Conservation (phyloP, 306 rosid species). For the Vigna reflexopilosa region DNA sequence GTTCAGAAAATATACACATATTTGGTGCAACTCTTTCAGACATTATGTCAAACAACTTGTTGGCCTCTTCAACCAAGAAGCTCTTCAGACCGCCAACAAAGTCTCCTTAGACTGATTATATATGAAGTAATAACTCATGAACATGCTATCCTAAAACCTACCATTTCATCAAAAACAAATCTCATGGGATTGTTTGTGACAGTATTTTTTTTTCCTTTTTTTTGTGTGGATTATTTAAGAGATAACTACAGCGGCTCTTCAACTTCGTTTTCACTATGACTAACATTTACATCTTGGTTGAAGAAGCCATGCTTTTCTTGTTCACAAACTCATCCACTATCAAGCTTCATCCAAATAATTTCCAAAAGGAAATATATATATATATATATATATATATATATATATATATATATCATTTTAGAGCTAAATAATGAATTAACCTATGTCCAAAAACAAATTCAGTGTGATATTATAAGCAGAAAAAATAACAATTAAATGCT, state of each 20-base stretch:
- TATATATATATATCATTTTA: neutral
- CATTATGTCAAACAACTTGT: slow-evolving; percentile 59
- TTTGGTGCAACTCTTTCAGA: slow-evolving; percentile 43
- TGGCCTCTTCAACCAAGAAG: slow-evolving; percentile 53
- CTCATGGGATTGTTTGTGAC: slow-evolving; percentile 59
- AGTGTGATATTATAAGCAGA: neutral
- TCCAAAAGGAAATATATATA: neutral
- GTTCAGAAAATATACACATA: neutral
- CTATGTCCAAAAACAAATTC: neutral
- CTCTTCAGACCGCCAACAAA: slow-evolving; percentile 57
- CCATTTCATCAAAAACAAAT: slow-evolving; percentile 62
- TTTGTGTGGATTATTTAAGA: neutral
- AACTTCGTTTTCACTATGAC: neutral
- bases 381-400: too few species aligned
- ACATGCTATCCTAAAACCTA: slow-evolving; percentile 45
- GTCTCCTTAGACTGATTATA: slow-evolving; percentile 59
- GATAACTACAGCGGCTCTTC: neutral
- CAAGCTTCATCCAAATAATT: neutral
- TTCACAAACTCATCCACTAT: neutral
- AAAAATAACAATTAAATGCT: neutral
- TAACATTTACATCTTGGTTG: neutral
- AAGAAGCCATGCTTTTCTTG: neutral
- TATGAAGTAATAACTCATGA: slow-evolving; percentile 49
- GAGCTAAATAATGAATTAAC: neutral
- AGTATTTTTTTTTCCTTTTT: too few species aligned